phyloP scores from a whole-genome alignment of 2,329 filamentous ascomycete species.

The Lachnum nothofagi region DNA sequence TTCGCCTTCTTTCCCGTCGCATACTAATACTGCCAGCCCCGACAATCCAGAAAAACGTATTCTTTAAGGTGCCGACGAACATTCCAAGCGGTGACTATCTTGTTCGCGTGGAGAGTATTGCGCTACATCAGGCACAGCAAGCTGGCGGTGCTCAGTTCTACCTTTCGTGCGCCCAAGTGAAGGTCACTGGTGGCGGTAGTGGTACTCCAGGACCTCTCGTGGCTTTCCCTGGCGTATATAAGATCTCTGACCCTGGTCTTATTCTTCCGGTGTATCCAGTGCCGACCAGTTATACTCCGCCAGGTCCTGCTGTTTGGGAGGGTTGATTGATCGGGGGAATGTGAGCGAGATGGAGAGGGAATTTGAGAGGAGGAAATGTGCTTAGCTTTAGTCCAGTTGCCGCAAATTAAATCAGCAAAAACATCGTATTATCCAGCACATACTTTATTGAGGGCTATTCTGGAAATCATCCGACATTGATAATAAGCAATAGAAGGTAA shows the following conservation, averaged over 20 bases:
- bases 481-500: too few species aligned
- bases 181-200: conserved; percentile 37
- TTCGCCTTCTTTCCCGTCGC: too few species aligned
- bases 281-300: conserved; percentile 22
- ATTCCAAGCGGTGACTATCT: conserved; percentile 37
- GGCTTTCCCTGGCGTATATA: conserved; percentile 35
- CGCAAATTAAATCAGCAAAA: too few species aligned
- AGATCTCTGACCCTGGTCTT: conserved; percentile 32
- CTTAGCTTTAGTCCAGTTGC: too few species aligned
- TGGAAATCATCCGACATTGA: too few species aligned
- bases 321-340: too few species aligned
- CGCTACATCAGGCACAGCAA: conserved; percentile 15
- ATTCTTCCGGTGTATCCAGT: conserved; percentile 30
- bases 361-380: too few species aligned
- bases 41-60: too few species aligned
- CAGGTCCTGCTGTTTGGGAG: conserved; percentile 14
- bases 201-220: conserved; percentile 33
- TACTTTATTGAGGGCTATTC: too few species aligned
- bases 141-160: conserved; percentile 23
- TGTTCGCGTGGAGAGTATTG: conserved; percentile 35
- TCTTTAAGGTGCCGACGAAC: conserved; percentile 33
- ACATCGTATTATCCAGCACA: too few species aligned
- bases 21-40: too few species aligned
- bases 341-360: too few species aligned
- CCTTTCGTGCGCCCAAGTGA: conserved; percentile 38